Evolutionary conservation across 306 rosid genomes (phyloP).

Genomic region (Fragaria iinumae): DNA sequence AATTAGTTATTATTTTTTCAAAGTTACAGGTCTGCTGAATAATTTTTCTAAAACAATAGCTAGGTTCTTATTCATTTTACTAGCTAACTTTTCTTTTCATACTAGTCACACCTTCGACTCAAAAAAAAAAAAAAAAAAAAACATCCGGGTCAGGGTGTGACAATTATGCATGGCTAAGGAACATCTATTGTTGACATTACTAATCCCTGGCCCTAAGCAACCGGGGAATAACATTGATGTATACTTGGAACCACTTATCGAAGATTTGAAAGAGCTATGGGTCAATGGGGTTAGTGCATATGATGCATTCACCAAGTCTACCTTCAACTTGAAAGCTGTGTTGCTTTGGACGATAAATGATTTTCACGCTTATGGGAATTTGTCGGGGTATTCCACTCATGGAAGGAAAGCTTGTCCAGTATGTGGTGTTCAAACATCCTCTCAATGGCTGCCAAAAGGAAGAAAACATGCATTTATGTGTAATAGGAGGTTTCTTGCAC

Average conservation of each 20-base stretch:
- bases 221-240: conserved; percentile 3
- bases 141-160: no score
- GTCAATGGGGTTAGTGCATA: not conserved
- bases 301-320: not conserved
- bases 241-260: not conserved
- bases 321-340: not conserved
- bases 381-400: not conserved
- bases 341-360: not conserved
- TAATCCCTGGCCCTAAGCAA: not conserved
- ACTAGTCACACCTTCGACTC: no score
- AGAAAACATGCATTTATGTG: no score
- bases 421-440: no score
- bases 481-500: no score
- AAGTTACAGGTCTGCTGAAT: no score
- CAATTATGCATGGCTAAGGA: not conserved
- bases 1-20: no score
- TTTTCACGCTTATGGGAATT: not conserved
- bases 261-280: not conserved
- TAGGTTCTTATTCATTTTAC: no score
- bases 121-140: no score
- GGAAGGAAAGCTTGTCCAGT: not conserved
- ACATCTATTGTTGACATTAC: conserved; percentile 11
- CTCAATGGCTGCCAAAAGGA: no score
- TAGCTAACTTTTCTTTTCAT: no score
- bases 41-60: no score